phyloP scores from a whole-genome alignment of 352 stramenopile genomes.

The Plasmopara muralis region DNA sequence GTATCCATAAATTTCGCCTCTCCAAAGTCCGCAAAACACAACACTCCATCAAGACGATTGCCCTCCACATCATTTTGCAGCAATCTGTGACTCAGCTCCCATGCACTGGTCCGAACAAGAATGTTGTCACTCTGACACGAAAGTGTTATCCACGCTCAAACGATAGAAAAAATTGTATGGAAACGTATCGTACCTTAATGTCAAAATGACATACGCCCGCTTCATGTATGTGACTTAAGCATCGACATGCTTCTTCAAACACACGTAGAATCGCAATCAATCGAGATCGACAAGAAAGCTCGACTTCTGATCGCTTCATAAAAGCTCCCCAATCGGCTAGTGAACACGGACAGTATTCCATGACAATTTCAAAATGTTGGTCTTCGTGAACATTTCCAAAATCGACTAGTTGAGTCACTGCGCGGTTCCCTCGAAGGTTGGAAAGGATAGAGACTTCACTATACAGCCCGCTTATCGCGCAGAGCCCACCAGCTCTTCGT shows the following conservation, averaged over 20 bases:
- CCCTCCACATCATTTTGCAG: conserved; percentile 20
- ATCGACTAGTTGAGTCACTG: conserved; percentile 52
- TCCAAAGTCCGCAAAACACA: conserved; percentile 72
- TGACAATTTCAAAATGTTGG: conserved; percentile 44
- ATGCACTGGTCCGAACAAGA: conserved; percentile 31
- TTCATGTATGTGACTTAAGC: conserved; percentile 35
- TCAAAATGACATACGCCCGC: conserved; percentile 55
- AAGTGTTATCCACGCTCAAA: neutral
- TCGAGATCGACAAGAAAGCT: conserved; percentile 33
- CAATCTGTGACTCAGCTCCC: conserved; percentile 30
- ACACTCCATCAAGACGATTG: conserved; percentile 12
- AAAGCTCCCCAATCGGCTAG: conserved; percentile 33
- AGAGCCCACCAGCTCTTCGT: conserved; percentile 33
- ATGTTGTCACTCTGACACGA: conserved; percentile 54
- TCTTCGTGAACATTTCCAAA: conserved; percentile 40
- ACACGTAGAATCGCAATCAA: conserved; percentile 37
- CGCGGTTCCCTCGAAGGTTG: conserved; percentile 34
- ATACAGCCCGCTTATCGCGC: conserved; percentile 35
- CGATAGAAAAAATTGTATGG: neutral
- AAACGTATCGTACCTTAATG: conserved; percentile 50
- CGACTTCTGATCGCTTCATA: conserved; percentile 1
- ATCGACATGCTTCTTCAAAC: conserved; percentile 33
- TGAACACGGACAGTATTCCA: conserved; percentile 53
- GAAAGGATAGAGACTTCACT: conserved; percentile 51
- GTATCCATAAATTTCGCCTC: conserved; percentile 38